Percentiles rank a stretch among this genome's conserved stretches.
Evolutionary conservation across 345 rosid genomes (phyloP).

Genomic region (Eutrema japonicum): DNA sequence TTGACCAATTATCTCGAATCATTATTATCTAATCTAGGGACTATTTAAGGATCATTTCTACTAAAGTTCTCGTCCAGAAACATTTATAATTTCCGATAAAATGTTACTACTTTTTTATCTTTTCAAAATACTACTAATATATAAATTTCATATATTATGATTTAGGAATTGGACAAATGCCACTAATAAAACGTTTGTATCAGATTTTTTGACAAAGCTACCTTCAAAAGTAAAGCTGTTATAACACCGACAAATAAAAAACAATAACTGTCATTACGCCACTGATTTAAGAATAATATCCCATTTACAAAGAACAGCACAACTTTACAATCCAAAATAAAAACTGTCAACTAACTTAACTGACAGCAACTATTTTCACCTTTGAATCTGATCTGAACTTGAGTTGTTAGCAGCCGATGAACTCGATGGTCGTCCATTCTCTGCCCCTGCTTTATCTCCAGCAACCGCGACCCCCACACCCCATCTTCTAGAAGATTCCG

Average conservation of each 20-base stretch:
- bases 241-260: not conserved
- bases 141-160: not conserved
- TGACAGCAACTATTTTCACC: slow-evolving; percentile 50
- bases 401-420: slow-evolving; percentile 88
- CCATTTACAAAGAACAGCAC: slow-evolving; percentile 40
- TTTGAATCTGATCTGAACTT: slow-evolving; percentile 75
- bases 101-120: no score
- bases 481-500: slow-evolving; percentile 76
- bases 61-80: not conserved
- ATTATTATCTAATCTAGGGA: not conserved
- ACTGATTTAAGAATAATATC: slow-evolving; percentile 33
- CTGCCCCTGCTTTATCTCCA: slow-evolving; percentile 58
- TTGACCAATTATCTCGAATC: not conserved
- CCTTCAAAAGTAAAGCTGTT: slow-evolving; percentile 27
- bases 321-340: slow-evolving; percentile 45
- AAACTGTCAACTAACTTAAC: slow-evolving; percentile 44
- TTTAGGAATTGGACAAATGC: not conserved
- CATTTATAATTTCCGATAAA: no score
- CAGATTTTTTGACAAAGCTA: slow-evolving; percentile 15
- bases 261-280: slow-evolving; percentile 24
- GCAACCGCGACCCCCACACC: slow-evolving; percentile 69
- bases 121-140: no score
- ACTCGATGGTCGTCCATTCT: slow-evolving; percentile 68
- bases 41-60: not conserved
- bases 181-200: slow-evolving; percentile 7